Evolutionary conservation across 176 grass and related monocot genomes (phyloP), one percentile per base, ranked within the genome.

Genomic region (Tillandsia leiboldiana): DNA sequence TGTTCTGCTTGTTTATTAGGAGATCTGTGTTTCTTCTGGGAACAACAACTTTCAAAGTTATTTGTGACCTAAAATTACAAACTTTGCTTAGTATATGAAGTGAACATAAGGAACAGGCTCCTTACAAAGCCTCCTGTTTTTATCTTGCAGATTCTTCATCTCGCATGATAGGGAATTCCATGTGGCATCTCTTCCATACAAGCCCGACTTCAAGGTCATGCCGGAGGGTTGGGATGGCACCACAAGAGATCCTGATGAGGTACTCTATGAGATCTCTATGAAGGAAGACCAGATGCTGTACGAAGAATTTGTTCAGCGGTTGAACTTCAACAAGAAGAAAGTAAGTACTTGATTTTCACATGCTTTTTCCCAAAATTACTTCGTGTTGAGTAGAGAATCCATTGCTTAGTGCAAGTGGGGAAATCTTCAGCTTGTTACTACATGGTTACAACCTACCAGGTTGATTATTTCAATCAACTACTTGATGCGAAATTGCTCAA

Each of bases 191-290:
- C 87, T 99, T 83, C 90, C 87, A 49, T 94, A 99, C 54, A 99
- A 99, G 82, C 95, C 95, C 67, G 84, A 99, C 63, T 94, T 99
- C 82, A 99, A 90, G 80, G 84, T 99, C 65, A 94, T 99, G 95
- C 95, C 90, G 26, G 95, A 99, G 79, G 95, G 70, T 15, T 99
- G 95, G 95, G 95, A 99, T 84, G 95, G 95, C 7, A 82, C 84
- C 6, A 80, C 77, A 53, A 80, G 87, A 76, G 95, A 99, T 83
- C 90, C 90, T 62, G 95, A 94, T 70, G 95, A 99, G 80, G 95
- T 99, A 58, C 75, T 88, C 1, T 99, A 99, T 82, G 95, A 99
- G 71, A 99, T 99, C 63, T 99, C 95, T 51, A 78, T 80, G 89
- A 99, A 99, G 74, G 95, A 94, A 80, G 90, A 99, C 29, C 33